Evolutionary conservation across 495 filamentous ascomycete species (phyloP), one percentile per base, ranked within the genome.

Genomic region (Chaetomium tenue): DNA sequence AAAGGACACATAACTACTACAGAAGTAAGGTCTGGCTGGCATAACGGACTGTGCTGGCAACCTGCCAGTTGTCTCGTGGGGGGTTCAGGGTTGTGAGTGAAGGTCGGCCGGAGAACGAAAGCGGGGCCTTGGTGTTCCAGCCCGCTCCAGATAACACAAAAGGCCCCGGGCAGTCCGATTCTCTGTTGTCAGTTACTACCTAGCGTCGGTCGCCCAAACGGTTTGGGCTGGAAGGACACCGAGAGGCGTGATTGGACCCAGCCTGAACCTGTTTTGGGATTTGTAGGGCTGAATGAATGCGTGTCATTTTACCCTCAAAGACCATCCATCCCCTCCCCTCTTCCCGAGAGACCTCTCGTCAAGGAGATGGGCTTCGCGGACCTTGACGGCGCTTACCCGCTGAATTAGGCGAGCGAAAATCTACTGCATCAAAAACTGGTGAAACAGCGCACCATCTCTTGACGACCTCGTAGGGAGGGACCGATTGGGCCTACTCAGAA

Each of bases 141-240:
- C 33, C 30, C 44, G 44, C 54, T 25, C 18, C 33, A 37, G 33
- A 37, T 8, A 37, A 37, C 33, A 37, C 33, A 37, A 37, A 37
- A 37, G 33, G 6, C 9, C 28, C 28, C 28, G 28, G 11, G 15
- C 22, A n/a, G 22, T 58, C 26, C 16, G 25, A 47, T 23, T 46
- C 12, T 16, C n/a, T 20, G 20, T 18, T 22, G 42, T 51, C 44
- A 39, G 33, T 30, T 6, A 30, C 28, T 30, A 2, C 28, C 28
- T 12, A 37, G 26, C 46, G 47, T 61, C 59, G 59, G 59, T 53
- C 44, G 48, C 59, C 58, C 48, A 52, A 52, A 52, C 15, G 59
- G 59, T 42, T 52, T 61, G 59, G 59, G 47, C 48, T 28, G 47
- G 26, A 4, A 12, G 30, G 30, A 40, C 47, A 42, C 47, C 30